Percentiles rank a stretch among this genome's conserved stretches.
Evolutionary conservation across 805 yeast species (phyloP).

Genomic region (Wickerhamiella qilinensis): DNA sequence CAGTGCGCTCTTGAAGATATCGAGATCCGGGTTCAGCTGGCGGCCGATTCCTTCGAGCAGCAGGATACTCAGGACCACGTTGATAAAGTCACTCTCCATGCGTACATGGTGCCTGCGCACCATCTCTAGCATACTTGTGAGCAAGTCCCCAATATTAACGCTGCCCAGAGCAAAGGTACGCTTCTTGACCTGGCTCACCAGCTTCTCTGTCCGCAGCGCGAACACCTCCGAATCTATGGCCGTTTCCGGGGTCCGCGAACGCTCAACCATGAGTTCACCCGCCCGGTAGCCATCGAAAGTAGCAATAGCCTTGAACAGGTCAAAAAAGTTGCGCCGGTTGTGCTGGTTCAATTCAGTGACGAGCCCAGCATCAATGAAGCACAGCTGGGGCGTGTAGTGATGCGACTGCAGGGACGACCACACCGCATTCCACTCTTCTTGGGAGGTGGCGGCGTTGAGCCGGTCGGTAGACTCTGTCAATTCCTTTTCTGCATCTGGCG

Average conservation of each 20-base stretch:
- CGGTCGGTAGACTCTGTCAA: conserved; percentile 13
- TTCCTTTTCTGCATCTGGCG: conserved; percentile 10
- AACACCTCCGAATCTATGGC: conserved; percentile 73
- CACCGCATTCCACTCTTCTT: conserved; percentile 30
- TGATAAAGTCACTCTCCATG: conserved; percentile 93
- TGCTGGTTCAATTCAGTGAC: conserved; percentile 71
- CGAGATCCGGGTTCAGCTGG: conserved; percentile 82
- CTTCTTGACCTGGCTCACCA: conserved; percentile 66
- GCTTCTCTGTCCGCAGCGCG: conserved; percentile 69
- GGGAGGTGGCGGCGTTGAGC: conserved; percentile 14
- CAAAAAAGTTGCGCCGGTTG: conserved; percentile 76
- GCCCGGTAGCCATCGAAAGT: conserved; percentile 89
- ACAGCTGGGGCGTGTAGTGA: conserved; percentile 69
- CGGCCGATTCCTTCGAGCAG: conserved; percentile 91
- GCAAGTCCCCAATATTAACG: conserved; percentile 76
- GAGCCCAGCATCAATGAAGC: conserved; percentile 85
- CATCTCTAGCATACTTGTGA: conserved; percentile 78
- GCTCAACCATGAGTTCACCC: conserved; percentile 88
- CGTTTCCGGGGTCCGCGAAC: conserved; percentile 89
- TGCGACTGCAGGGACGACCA: conserved; percentile 32
- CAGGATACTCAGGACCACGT: conserved; percentile 86
- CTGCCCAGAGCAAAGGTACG: conserved; percentile 87
- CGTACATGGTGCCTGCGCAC: conserved; percentile 88
- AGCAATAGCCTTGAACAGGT: conserved; percentile 72
- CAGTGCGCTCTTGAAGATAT: conserved; percentile 81